Conservation (phyloP, 1,284 basidiomycete genomes). For the Cystobasidium slooffiae region DNA sequence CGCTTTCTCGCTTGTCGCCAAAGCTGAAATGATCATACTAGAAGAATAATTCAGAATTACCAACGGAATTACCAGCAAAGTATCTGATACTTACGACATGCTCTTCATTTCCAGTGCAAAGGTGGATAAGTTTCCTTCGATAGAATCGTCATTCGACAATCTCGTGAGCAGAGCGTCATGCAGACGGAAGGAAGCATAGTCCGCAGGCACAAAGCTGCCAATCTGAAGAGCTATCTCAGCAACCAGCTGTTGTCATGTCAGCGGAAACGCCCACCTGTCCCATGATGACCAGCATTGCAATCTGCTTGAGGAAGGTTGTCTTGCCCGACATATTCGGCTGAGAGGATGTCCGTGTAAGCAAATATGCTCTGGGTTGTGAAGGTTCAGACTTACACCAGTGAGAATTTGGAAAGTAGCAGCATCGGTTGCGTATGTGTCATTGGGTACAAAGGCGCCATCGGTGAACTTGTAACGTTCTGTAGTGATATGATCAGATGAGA, state of each 20-base stretch:
- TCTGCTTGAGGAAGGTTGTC: constrained; percentile 86
- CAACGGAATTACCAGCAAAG: not conserved
- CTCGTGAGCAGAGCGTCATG: constrained; percentile 83
- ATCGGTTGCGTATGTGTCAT: constrained; percentile 82
- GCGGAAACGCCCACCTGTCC: constrained; percentile 58
- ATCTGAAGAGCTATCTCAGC: constrained; percentile 44
- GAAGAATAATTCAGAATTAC: constrained; percentile 51
- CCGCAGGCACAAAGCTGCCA: constrained; percentile 70
- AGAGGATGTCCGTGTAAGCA: not conserved
- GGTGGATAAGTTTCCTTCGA: constrained; percentile 84
- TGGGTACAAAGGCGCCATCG: constrained; percentile 63
- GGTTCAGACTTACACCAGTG: constrained; percentile 37
- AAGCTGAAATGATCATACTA: constrained; percentile 42
- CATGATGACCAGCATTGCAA: constrained; percentile 80
- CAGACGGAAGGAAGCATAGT: constrained; percentile 72
- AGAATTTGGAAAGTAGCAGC: constrained; percentile 83
- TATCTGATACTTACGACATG: constrained; percentile 58
- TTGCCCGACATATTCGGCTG: constrained; percentile 84
- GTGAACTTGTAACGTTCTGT: constrained; percentile 59
- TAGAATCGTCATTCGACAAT: constrained; percentile 80
- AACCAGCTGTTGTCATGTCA: not conserved
- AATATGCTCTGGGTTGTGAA: not conserved
- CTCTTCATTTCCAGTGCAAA: constrained; percentile 92
- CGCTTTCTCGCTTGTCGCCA: constrained; percentile 59
- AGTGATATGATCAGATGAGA: not conserved